Percentiles rank a stretch among this genome's conserved stretches.
phyloP scores from a whole-genome alignment of 306 rosid genomes.

The Hippophae gyantsensis region DNA sequence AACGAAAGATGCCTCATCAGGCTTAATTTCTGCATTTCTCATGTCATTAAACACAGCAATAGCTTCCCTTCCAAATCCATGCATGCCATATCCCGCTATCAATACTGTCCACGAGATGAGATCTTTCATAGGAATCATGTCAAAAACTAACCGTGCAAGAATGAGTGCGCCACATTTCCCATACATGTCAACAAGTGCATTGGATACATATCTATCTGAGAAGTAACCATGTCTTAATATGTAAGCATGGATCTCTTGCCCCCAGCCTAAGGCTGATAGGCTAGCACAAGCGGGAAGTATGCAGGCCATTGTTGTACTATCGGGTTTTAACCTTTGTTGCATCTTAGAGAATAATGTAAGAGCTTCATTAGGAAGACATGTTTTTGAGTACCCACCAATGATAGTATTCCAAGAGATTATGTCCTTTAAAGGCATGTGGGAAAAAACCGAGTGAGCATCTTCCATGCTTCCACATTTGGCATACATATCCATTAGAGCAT shows the following conservation, averaged over 20 bases:
- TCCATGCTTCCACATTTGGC: constrained; percentile 76
- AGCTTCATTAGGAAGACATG: constrained; percentile 50
- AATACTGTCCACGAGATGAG: constrained; percentile 63
- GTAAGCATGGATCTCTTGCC: constrained; percentile 57
- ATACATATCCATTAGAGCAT: constrained; percentile 80
- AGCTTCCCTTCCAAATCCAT: constrained; percentile 62
- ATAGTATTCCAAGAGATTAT: constrained; percentile 64
- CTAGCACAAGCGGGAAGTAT: constrained; percentile 70
- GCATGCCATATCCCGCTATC: constrained; percentile 69
- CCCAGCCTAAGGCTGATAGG: constrained; percentile 55
- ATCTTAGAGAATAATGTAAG: constrained; percentile 40
- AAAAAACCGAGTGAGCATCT: constrained; percentile 52
- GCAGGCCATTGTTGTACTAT: constrained; percentile 41
- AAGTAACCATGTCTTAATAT: constrained; percentile 37
- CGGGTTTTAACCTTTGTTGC: constrained; percentile 40
- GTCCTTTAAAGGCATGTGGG: constrained; percentile 40
- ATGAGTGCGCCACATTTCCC: constrained; percentile 51
- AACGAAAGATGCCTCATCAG: constrained; percentile 53
- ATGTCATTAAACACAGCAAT: constrained; percentile 41
- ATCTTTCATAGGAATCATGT: constrained; percentile 42
- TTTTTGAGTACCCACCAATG: constrained; percentile 65
- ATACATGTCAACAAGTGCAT: constrained; percentile 69
- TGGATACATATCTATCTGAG: constrained; percentile 34
- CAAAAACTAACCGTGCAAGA: constrained; percentile 40
- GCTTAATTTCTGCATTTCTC: constrained; percentile 40